These are phyloP conservation scores for Ogataea polymorpha DNA, from an alignment of 805 yeast genomes.

Conservation along the genomic window DNA sequence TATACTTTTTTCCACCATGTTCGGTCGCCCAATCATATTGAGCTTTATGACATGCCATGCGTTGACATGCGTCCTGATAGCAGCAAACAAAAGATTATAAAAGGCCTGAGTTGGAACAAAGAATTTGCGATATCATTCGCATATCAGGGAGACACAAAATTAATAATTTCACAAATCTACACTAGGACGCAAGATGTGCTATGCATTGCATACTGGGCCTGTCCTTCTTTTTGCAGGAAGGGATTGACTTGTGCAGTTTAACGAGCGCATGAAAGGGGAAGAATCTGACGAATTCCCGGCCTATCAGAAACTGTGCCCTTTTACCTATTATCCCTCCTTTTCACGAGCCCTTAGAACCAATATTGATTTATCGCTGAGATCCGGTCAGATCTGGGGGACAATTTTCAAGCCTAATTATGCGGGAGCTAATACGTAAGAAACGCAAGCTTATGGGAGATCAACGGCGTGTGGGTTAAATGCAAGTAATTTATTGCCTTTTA, in stretches of 20 bases:
- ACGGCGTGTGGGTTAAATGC: constrained; percentile 1
- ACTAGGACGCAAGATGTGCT: not conserved
- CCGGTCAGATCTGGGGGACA: not conserved
- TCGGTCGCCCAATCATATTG: constrained; percentile 6
- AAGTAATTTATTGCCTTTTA: constrained; percentile 8
- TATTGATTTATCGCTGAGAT: too few species aligned
- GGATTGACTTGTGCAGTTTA: too few species aligned
- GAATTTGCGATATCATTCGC: constrained; percentile 1
- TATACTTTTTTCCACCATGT: constrained; percentile 8
- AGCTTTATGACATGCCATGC: constrained; percentile 1
- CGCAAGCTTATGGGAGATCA: not conserved
- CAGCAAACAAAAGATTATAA: constrained; percentile 6
- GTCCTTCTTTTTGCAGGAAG: not conserved
- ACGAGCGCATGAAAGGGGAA: too few species aligned
- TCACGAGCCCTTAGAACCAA: too few species aligned
- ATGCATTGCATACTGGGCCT: not conserved
- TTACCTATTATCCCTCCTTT: too few species aligned
- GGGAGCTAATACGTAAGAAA: not conserved
- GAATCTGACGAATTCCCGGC: too few species aligned
- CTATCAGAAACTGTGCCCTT: too few species aligned
- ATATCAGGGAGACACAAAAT: constrained; percentile 4
- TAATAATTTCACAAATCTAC: not conserved
- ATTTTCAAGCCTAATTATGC: not conserved
- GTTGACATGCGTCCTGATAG: constrained; percentile 7
- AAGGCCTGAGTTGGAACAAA: constrained; percentile 4